These are phyloP conservation scores for Exophiala lecanii-corni DNA, from an alignment of 2,329 filamentous ascomycete species.

Conservation along the genomic window DNA sequence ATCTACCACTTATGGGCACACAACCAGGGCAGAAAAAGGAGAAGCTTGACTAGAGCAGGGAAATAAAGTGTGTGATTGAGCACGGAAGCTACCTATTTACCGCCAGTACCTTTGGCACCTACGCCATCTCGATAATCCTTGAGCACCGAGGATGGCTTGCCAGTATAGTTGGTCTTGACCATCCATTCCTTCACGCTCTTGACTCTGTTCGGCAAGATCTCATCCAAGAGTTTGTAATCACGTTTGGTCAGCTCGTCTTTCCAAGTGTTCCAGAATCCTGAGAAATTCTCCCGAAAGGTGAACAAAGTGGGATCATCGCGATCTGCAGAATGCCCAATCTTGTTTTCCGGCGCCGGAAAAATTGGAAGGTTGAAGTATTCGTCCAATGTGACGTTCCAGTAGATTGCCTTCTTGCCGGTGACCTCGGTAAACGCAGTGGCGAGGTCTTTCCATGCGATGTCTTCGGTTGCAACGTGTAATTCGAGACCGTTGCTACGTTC, in stretches of 20 bases:
- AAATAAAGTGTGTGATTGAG: too few relatives aligned
- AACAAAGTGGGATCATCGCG: constrained; percentile 32
- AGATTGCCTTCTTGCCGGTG: constrained; percentile 27
- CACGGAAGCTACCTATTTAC: too few relatives aligned
- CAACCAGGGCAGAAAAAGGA: too few relatives aligned
- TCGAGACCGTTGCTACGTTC: constrained; percentile 16
- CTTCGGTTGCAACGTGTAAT: constrained; percentile 23
- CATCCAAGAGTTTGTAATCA: constrained; percentile 47
- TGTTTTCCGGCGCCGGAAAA: constrained; percentile 3
- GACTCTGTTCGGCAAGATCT: constrained; percentile 47
- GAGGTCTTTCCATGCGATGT: constrained; percentile 36
- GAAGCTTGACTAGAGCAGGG: too few relatives aligned
- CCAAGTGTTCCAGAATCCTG: constrained; percentile 47
- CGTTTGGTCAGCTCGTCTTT: constrained; percentile 37
- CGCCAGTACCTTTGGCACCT: too few relatives aligned
- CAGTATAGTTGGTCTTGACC: neutral
- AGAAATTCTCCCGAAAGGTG: constrained; percentile 45
- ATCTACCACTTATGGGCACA: too few relatives aligned
- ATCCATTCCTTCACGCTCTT: constrained; percentile 45
- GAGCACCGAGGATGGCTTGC: neutral
- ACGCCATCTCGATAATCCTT: constrained; percentile 6
- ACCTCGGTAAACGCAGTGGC: constrained; percentile 36
- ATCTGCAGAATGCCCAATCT: constrained; percentile 33
- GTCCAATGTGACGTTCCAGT: neutral
- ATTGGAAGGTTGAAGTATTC: neutral